phyloP scores from a whole-genome alignment of 108 stramenopile species.

The Mayamaea pseudoterrestris region DNA sequence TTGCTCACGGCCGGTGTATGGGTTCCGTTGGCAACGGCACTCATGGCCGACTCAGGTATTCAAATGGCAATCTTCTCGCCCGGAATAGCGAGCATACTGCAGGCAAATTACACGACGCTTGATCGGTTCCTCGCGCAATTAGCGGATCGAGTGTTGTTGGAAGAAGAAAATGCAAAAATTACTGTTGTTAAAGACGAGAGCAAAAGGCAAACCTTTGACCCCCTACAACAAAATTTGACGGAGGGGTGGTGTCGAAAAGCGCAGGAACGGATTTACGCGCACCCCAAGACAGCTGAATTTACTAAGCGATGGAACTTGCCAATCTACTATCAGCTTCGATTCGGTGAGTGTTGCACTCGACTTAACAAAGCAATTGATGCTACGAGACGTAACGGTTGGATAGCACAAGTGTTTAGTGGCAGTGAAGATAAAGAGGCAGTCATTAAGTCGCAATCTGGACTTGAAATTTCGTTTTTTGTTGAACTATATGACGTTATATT shows the following conservation, averaged over 20 bases:
- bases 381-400: constrained; percentile 59
- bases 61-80: constrained; percentile 86
- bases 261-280: constrained; percentile 62
- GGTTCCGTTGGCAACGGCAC: constrained; percentile 76
- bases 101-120: constrained; percentile 67
- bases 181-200: not conserved
- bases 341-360: constrained; percentile 70
- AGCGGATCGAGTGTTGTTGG: constrained; percentile 33
- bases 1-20: constrained; percentile 77
- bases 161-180: constrained; percentile 6
- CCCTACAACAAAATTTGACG: not conserved
- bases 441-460: constrained; percentile 39
- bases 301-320: constrained; percentile 79
- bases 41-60: constrained; percentile 80
- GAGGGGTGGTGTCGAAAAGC: constrained; percentile 28
- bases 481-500: constrained; percentile 62
- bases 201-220: no score
- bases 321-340: constrained; percentile 84
- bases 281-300: constrained; percentile 77
- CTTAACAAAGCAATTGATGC: constrained; percentile 57
- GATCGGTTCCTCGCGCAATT: constrained; percentile 65
- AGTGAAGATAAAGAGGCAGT: constrained; percentile 11
- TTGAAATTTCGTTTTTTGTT: constrained; percentile 68
- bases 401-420: constrained; percentile 62
- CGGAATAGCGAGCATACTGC: constrained; percentile 79